These are phyloP conservation scores for Zanthoxylum bungeanum DNA, from an alignment of 345 rosid genomes.

Conservation along the genomic window DNA sequence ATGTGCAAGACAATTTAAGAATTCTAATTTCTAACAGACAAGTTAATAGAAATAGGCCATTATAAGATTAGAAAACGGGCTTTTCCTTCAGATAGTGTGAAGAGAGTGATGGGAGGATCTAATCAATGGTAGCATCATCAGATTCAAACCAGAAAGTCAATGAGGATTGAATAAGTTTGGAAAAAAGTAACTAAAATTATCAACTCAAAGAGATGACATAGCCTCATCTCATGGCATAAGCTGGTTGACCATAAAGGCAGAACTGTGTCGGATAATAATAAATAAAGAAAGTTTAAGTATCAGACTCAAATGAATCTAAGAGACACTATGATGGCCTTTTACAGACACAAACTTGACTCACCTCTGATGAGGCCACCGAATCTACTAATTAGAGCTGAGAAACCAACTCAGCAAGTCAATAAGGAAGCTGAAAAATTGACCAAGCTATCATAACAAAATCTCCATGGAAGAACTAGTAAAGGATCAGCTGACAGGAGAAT, in stretches of 20 bases:
- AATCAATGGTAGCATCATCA: constrained; percentile 44
- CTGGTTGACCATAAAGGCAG: constrained; percentile 22
- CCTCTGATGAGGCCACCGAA: constrained; percentile 13
- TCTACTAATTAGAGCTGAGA: constrained; percentile 7
- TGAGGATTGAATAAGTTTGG: constrained; percentile 35
- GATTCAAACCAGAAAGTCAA: constrained; percentile 45
- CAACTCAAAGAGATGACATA: constrained; percentile 22
- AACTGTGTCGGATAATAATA: background rate
- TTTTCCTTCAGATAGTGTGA: constrained; percentile 42
- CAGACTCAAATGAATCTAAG: constrained; percentile 38
- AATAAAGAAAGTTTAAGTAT: constrained; percentile 37
- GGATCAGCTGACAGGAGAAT: constrained; percentile 30
- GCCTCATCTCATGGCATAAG: constrained; percentile 1
- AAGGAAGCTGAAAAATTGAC: constrained; percentile 23
- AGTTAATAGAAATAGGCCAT: background rate
- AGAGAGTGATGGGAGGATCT: constrained; percentile 35
- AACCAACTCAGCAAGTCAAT: constrained; percentile 37
- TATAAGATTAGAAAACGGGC: too few species aligned
- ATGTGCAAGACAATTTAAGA: too few species aligned
- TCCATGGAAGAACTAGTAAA: constrained; percentile 45
- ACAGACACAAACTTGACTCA: background rate
- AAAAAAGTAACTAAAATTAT: constrained; percentile 32
- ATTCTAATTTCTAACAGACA: too few species aligned
- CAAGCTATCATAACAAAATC: constrained; percentile 40
- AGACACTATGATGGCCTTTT: constrained; percentile 4